Percentiles rank a stretch among this genome's conserved stretches.
phyloP scores from a whole-genome alignment of 2,329 filamentous ascomycete genomes.

The Apiospora arundinis region DNA sequence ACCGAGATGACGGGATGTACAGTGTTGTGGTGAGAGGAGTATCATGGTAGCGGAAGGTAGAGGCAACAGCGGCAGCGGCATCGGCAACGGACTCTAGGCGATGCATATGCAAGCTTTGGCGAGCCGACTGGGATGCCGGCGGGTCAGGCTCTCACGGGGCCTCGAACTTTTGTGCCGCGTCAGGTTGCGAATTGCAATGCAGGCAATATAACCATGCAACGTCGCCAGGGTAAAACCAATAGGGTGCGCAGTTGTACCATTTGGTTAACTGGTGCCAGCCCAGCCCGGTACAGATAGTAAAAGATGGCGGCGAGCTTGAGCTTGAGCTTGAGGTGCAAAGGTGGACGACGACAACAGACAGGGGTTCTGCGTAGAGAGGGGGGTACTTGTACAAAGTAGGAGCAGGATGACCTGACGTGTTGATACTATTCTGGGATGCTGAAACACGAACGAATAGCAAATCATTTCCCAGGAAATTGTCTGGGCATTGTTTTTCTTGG shows the following conservation, averaged over 20 bases:
- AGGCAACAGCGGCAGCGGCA: neutral
- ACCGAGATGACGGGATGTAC: neutral
- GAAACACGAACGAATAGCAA: constrained; percentile 18
- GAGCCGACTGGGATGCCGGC: neutral
- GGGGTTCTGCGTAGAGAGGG: neutral
- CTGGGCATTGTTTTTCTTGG: neutral
- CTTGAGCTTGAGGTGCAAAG: neutral
- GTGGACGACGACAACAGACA: neutral
- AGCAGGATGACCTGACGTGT: neutral
- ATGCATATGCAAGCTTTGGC: neutral
- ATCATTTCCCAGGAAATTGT: constrained; percentile 15
- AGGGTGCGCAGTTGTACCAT: neutral
- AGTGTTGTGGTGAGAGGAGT: neutral
- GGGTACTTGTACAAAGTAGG: constrained; percentile 2
- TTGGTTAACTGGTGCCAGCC: neutral
- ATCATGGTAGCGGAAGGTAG: neutral
- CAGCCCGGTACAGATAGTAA: neutral
- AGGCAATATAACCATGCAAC: constrained; percentile 11
- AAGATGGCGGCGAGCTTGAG: neutral
- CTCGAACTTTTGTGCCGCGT: constrained; percentile 10
- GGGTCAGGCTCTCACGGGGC: neutral
- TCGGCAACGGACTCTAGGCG: neutral
- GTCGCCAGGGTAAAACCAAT: constrained; percentile 8
- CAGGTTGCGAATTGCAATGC: constrained; percentile 3
- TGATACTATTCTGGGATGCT: constrained; percentile 15